Evolutionary conservation across 306 rosid species (phyloP).

Genomic region (Prunus davidiana): DNA sequence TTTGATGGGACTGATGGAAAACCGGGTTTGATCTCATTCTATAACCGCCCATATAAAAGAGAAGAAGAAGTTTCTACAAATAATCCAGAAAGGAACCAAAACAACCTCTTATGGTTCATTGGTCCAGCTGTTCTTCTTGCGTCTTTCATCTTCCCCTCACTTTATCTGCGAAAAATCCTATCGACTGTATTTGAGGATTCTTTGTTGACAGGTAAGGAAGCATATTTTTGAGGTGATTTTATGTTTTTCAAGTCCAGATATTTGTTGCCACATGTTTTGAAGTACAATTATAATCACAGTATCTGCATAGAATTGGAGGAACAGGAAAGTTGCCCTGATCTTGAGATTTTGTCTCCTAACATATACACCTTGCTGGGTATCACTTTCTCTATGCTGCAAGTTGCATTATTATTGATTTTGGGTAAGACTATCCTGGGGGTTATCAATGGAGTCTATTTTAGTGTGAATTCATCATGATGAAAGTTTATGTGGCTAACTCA

Average conservation of each 20-base stretch:
- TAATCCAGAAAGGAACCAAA: conserved; percentile 42
- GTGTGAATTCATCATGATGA: conserved; percentile 11
- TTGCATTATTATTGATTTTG: conserved; percentile 1
- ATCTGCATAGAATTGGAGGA: neutral
- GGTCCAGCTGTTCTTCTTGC: conserved; percentile 93
- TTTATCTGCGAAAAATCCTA: conserved; percentile 75
- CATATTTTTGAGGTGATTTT: neutral
- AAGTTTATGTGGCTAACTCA: neutral
- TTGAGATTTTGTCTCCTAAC: neutral
- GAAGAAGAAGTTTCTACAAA: conserved; percentile 37
- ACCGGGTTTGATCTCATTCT: conserved; percentile 80
- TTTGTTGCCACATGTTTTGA: neutral
- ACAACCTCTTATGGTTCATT: conserved; percentile 68
- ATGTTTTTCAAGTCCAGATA: neutral
- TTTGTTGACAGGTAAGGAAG: conserved; percentile 71
- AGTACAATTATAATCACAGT: neutral
- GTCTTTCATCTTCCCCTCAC: conserved; percentile 92
- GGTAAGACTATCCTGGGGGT: conserved; percentile 4
- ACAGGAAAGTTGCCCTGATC: neutral
- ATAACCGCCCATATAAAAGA: conserved; percentile 56
- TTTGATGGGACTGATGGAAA: conserved; percentile 65
- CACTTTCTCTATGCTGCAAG: conserved; percentile 7
- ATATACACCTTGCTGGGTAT: conserved; percentile 14
- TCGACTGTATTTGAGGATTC: conserved; percentile 91
- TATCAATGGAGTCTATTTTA: conserved; percentile 7